Base-by-base conservation (phyloP, 768 basidiomycete genomes). In the Boletus rubropictus region DNA sequence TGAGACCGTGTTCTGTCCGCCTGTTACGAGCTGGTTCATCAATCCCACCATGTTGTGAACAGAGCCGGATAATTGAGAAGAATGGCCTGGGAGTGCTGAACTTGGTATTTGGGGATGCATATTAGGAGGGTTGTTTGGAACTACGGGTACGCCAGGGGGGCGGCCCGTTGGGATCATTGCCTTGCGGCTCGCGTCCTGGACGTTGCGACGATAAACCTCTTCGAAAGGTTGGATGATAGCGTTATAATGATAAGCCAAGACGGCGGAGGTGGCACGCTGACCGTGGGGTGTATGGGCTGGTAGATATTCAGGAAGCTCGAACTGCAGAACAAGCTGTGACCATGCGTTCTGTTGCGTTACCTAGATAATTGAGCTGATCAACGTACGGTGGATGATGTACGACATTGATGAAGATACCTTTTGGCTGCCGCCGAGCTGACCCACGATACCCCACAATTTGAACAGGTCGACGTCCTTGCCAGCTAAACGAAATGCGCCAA, bases 391-490 rank as follows among this genome's bases (percentile, higher is more conserved):
- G 49, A 49, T 21, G 51, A 54, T 46, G 46, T 27, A 40, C 42
- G 49, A 39, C 21, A 44, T 42, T 38, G 48, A 57, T 35, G 17
- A 44, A 69, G 77, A 58, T 68, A 89, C 89, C 58, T 74, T 78
- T 51, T 67, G 63, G 15, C 72, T 70, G 24, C 88, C 88, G 21
- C 89, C 89, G 29, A 67, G 56, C 52, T 79, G 74, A 48, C 68
- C 68, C 37, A 86, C 82, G 34, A 78, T 51, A 11, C 72, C 72
- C 81, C 84, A 90, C 9, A 91, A 66, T 58, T 75, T 84, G 64
- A 84, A 82, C n/a, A 91, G 63, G 60, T 86, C 83, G 37, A 91
- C 67, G 55, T 89, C 86, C 62, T 77, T 84, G 15, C 84, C 86
- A 3, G 80, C 84, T 17, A 91, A 59, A 39, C 79, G 78, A 63